Evolutionary conservation across 805 yeast genomes (phyloP).

Genomic region (Limtongozyma cylindracea): DNA sequence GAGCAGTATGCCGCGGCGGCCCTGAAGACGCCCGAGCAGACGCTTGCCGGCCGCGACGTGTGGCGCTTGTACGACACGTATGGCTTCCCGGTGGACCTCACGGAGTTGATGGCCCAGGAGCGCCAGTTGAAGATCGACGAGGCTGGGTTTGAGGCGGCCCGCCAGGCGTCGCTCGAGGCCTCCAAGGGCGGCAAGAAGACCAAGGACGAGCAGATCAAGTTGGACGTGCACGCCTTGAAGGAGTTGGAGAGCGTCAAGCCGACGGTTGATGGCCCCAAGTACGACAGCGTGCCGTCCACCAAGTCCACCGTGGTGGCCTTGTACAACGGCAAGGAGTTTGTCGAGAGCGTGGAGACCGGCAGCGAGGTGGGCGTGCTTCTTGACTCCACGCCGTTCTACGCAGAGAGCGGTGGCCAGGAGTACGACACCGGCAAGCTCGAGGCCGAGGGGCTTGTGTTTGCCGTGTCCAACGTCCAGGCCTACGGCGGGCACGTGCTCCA

Average conservation of each 20-base stretch:
- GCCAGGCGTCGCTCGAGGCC: slow-evolving; percentile 75
- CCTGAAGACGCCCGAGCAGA: slow-evolving; percentile 43
- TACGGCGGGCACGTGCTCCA: slow-evolving; percentile 93
- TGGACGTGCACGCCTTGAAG: slow-evolving; percentile 80
- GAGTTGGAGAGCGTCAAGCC: slow-evolving; percentile 43
- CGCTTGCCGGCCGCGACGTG: slow-evolving; percentile 78
- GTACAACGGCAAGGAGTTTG: slow-evolving; percentile 39
- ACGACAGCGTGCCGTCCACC: slow-evolving; percentile 42
- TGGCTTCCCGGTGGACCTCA: slow-evolving; percentile 97
- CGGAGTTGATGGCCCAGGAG: slow-evolving; percentile 97
- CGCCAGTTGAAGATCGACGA: slow-evolving; percentile 84
- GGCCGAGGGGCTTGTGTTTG: slow-evolving; percentile 65
- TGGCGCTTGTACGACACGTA: slow-evolving; percentile 98
- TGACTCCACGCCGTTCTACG: slow-evolving; percentile 86
- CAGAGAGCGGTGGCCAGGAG: slow-evolving; percentile 99
- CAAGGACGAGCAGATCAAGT: slow-evolving; percentile 38
- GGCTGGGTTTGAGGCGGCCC: slow-evolving; percentile 77
- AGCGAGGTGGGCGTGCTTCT: slow-evolving; percentile 55
- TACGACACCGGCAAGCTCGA: slow-evolving; percentile 84
- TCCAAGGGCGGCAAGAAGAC: slow-evolving; percentile 60
- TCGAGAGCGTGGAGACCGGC: slow-evolving; percentile 12
- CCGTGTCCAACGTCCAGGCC: slow-evolving; percentile 73
- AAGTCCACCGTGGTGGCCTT: slow-evolving; percentile 49
- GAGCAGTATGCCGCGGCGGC: slow-evolving; percentile 83
- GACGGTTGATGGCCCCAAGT: slow-evolving; percentile 69